Evolutionary conservation across 2,329 filamentous ascomycete genomes (phyloP), one percentile per base, ranked within the genome.

Genomic region (Exophiala phaeomuriformis): DNA sequence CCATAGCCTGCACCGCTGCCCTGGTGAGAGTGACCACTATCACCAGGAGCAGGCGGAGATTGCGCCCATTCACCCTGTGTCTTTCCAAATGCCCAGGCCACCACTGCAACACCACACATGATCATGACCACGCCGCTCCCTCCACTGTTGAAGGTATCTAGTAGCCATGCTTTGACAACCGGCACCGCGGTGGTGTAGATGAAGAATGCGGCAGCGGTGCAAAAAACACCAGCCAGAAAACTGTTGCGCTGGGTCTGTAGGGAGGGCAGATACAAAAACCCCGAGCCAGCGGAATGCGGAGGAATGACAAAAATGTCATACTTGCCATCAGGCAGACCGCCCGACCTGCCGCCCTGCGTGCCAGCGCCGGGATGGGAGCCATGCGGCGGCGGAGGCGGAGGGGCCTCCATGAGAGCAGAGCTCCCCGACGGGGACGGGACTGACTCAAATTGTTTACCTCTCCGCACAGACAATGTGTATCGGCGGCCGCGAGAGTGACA

Each of bases 281-380:
- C 91, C 0, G 84, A 82, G 49, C 91, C 91, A 4, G 90, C 80
- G 7, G 90, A 91, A 69, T 95, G 90, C 44, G 90, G 88, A 5
- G 91, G 91, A 65, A 97, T 90, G 68, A 96, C 86, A 74, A 96
- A 96, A 67, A 97, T 95, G 74, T 97, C 91, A 71, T 95, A 97
- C 68, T 93, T 94, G 51, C 91, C 90, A 1, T 86, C 79, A 2
- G 91, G 91, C 45, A 96, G 75, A 52, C 86, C 85, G 29, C 76
- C 75, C 36, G 81, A 77, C 48, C 56, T 57, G 48, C 81, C 77
- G 19, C 80, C 81, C 68, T 84, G 84, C 47, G 19, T 19, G 19
- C 19, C 19, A 19, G 19, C 19, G 19, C 19, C 19, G 19, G 88
- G 86, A 62, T 83, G 85, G 66, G 83, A 78, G 71, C 90, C 89